Percentiles rank a stretch among this genome's conserved stretches.
phyloP scores from a whole-genome alignment of 331 rosid genomes.

The Phaseolus coccineus region DNA sequence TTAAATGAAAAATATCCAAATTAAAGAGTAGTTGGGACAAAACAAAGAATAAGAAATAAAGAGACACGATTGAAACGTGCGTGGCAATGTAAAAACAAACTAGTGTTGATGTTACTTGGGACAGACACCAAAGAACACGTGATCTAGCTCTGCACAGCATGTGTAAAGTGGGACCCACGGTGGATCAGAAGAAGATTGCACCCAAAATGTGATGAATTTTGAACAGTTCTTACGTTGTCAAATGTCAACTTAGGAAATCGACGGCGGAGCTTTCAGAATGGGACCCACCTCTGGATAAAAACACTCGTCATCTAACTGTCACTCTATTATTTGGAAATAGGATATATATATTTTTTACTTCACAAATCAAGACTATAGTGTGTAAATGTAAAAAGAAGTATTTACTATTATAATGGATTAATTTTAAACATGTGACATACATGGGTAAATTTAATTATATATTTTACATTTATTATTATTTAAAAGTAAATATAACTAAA shows the following conservation, averaged over 20 bases:
- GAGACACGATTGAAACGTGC: conserved; percentile 31
- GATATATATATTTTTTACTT: too few species aligned
- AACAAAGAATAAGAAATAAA: not conserved
- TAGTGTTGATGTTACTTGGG: not conserved
- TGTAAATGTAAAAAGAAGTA: too few species aligned
- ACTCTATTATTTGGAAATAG: too few species aligned
- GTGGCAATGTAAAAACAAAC: conserved; percentile 3
- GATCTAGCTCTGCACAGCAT: not conserved
- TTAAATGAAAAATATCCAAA: not conserved
- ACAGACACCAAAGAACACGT: not conserved
- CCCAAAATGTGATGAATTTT: not conserved
- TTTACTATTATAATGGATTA: too few species aligned
- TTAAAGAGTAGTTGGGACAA: not conserved
- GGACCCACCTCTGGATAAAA: not conserved
- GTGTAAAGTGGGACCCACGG: conserved; percentile 16
- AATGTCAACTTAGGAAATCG: conserved; percentile 16
- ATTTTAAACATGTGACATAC: too few species aligned
- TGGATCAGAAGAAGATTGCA: not conserved
- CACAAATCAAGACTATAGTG: too few species aligned
- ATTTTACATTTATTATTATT: too few species aligned
- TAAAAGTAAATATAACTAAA: too few species aligned
- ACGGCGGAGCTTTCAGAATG: not conserved
- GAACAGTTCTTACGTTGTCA: not conserved
- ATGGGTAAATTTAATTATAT: too few species aligned
- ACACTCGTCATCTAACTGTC: too few species aligned